Evolutionary conservation across 805 yeast species (phyloP), one percentile per base, ranked within the genome.

Genomic region (Barnettozyma vustinii): DNA sequence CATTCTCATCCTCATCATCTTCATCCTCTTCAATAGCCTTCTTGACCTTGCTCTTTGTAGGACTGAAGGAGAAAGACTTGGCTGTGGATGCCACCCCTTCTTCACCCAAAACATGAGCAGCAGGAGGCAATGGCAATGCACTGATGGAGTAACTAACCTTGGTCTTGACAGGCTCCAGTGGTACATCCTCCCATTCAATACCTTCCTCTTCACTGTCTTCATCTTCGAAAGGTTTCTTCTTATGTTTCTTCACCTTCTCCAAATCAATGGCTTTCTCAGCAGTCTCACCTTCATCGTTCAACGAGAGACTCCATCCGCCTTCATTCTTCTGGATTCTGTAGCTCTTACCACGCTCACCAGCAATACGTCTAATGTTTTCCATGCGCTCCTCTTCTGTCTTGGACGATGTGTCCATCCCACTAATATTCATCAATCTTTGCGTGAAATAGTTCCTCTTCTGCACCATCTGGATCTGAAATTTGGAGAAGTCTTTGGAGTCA

Each of bases 401-500:
- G 39, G 73, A 80, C 35, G 10, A 37, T 18, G 25, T 41, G 43
- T 84, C 86, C 81, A 87, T 75, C 0, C 97, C 98, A 9, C 87
- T 78, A 1, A 85, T 80, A 54, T 82, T 83, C 87, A 94, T 84
- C 36, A 94, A 71, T 54, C 80, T 76, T 66, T 94, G 98, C 0
- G 99, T 92, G 56, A 85, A 82, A 61, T 79, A 90, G 64, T 94
- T 94, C 52, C 99, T 75, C 63, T 89, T 89, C 56, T 88, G 86
- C 1, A 94, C 98, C 79, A 92, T 87, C 57, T 87, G 82, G 52
- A 94, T 87, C 64, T 94, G 99, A 64, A 94, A 94, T 57, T 78
- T 83, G 16, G 97, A 90, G 59, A 94, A 94, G 52, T 90, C 97
- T 79, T 87, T 75, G 46, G 91, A 80, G 58, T 87, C 75, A 0